Evolutionary conservation across 2,329 filamentous ascomycete species (phyloP).

Genomic region (Colletotrichum limetticola): DNA sequence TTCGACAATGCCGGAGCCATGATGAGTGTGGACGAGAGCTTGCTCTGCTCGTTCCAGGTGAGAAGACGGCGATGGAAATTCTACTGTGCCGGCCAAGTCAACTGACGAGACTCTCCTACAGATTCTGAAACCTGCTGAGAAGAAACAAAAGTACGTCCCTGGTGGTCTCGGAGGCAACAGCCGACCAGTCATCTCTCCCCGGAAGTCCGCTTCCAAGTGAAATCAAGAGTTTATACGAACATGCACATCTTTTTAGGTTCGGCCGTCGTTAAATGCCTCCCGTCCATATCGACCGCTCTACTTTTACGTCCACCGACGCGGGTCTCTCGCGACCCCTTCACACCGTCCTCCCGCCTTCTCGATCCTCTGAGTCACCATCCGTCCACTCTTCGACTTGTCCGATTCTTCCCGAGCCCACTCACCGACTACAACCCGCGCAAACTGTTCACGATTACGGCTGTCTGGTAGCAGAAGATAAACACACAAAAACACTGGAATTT

Average conservation of each 20-base stretch:
- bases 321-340: constrained; percentile 13
- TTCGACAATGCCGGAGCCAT: constrained; percentile 99
- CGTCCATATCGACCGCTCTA: constrained; percentile 27
- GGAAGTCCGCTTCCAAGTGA: constrained; percentile 75
- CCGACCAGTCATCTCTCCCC: constrained; percentile 73
- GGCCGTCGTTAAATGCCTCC: constrained; percentile 81
- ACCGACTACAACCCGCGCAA: constrained; percentile 35
- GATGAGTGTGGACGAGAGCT: constrained; percentile 99
- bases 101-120: constrained; percentile 49
- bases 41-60: constrained; percentile 99
- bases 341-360: constrained; percentile 24
- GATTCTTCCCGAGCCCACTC: constrained; percentile 33
- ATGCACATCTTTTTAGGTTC: constrained; percentile 87
- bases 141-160: constrained; percentile 99
- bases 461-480: constrained; percentile 39
- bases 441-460: constrained; percentile 38
- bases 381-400: constrained; percentile 33
- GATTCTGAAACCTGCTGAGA: constrained; percentile 99
- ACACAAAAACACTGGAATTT: constrained; percentile 39
- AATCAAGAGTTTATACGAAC: constrained; percentile 77
- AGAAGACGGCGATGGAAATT: constrained; percentile 37
- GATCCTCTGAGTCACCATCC: constrained; percentile 14
- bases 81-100: not conserved
- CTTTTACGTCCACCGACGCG: constrained; percentile 15
- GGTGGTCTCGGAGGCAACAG: constrained; percentile 76